Evolutionary conservation across 192 early-diverging fungal species (phyloP).

Genomic region (Dissophora ornata): DNA sequence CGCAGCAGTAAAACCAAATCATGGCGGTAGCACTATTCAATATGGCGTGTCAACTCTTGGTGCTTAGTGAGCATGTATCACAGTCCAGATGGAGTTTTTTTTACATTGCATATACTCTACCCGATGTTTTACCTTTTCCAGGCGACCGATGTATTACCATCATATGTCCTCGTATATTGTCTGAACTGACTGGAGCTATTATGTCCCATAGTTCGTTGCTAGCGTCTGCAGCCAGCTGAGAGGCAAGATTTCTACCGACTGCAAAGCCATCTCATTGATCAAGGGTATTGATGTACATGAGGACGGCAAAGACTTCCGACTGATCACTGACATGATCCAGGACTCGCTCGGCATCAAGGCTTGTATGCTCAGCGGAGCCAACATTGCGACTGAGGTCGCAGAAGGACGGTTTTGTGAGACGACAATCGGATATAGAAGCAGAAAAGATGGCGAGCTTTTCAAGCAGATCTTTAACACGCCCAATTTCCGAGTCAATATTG

Average conservation of each 20-base stretch:
- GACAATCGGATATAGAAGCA: conserved; percentile 84
- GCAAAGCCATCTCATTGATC: conserved; percentile 94
- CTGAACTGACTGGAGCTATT: no score
- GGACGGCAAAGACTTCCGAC: conserved; percentile 76
- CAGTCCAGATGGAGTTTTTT: no score
- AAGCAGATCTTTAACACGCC: conserved; percentile 85
- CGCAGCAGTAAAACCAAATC: no score
- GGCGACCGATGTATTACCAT: no score
- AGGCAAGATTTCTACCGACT: conserved; percentile 74
- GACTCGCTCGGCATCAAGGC: conserved; percentile 75
- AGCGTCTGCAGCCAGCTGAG: conserved; percentile 85
- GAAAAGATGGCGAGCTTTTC: conserved; percentile 82
- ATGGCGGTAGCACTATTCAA: no score
- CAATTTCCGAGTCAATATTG: conserved; percentile 89
- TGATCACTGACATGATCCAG: conserved; percentile 77
- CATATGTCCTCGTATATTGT: no score
- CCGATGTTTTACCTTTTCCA: no score
- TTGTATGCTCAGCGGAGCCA: conserved; percentile 92
- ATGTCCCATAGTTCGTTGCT: conserved; percentile 75
- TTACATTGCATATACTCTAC: no score
- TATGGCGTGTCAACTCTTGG: no score
- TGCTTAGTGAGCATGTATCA: no score
- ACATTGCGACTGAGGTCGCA: conserved; percentile 97
- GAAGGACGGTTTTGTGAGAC: conserved; percentile 95
- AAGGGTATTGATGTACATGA: conserved; percentile 90